Percentiles rank a stretch among this genome's conserved stretches.
phyloP scores from a whole-genome alignment of 2,329 filamentous ascomycete genomes.

The Coniella vitis region DNA sequence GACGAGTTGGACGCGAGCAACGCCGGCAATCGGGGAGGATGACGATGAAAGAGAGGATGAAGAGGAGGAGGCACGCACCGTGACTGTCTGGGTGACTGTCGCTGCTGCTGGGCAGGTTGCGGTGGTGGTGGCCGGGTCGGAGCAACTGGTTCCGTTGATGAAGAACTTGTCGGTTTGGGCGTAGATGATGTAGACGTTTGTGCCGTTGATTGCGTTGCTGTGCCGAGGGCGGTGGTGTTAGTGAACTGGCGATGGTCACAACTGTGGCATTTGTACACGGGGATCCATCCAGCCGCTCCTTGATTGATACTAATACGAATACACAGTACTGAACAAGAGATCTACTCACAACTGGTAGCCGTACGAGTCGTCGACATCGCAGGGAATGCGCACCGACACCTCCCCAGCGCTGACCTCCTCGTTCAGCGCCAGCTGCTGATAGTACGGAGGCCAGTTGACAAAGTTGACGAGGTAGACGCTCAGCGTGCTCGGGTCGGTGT shows the following conservation, averaged over 20 bases:
- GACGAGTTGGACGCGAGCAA: no score
- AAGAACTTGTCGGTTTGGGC: slow-evolving; percentile 34
- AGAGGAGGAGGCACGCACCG: slow-evolving; percentile 16
- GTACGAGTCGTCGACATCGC: slow-evolving; percentile 27
- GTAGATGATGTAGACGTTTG: slow-evolving; percentile 37
- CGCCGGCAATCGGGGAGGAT: neutral
- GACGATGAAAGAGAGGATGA: slow-evolving; percentile 1
- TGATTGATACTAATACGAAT: no score
- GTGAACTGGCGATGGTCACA: neutral
- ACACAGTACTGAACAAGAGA: no score
- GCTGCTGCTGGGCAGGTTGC: slow-evolving; percentile 22
- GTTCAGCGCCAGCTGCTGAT: slow-evolving; percentile 29
- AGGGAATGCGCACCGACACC: slow-evolving; percentile 31
- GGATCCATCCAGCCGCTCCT: no score
- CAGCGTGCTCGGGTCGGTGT: slow-evolving; percentile 33
- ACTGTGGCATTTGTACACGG: no score
- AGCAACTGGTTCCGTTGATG: slow-evolving; percentile 26
- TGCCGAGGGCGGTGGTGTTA: neutral
- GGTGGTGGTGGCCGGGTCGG: slow-evolving; percentile 17
- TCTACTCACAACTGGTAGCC: slow-evolving; percentile 33
- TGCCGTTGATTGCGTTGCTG: slow-evolving; percentile 37
- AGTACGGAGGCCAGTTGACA: slow-evolving; percentile 35
- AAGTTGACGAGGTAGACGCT: slow-evolving; percentile 39
- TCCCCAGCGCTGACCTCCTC: slow-evolving; percentile 27
- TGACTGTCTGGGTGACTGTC: slow-evolving; percentile 20